phyloP scores from a whole-genome alignment of 345 rosid genomes.

The Mallotus nudiflorus region DNA sequence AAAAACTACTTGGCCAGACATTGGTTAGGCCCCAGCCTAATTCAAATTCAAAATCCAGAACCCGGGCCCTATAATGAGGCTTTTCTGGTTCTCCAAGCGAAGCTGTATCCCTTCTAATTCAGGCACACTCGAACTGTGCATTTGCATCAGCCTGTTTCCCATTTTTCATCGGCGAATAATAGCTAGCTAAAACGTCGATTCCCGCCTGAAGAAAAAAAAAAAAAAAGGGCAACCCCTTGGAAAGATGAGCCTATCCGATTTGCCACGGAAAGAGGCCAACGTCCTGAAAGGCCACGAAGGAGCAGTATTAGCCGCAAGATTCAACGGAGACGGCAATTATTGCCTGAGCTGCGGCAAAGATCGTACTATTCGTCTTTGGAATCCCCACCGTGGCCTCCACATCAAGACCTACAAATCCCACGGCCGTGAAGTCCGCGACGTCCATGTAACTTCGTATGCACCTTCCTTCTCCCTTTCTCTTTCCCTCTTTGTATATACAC shows the following conservation, averaged over 20 bases:
- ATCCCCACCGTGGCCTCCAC: slow-evolving; percentile 93
- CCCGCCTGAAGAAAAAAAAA: too few relatives aligned
- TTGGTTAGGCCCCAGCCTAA: too few relatives aligned
- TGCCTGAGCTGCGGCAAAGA: slow-evolving; percentile 93
- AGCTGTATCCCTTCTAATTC: too few relatives aligned
- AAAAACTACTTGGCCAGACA: too few relatives aligned
- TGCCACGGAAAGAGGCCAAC: slow-evolving; percentile 15
- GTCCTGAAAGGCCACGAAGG: slow-evolving; percentile 23
- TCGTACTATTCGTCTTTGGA: slow-evolving; percentile 98
- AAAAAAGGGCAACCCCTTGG: too few relatives aligned
- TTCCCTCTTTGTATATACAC: neutral
- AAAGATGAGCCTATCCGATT: slow-evolving; percentile 14
- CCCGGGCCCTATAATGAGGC: too few relatives aligned
- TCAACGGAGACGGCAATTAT: slow-evolving; percentile 90
- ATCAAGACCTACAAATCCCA: slow-evolving; percentile 96
- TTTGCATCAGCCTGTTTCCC: too few relatives aligned
- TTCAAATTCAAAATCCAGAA: too few relatives aligned
- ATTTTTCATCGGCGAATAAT: too few relatives aligned
- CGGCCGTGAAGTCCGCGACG: slow-evolving; percentile 96
- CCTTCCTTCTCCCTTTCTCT: neutral
- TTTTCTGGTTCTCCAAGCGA: too few relatives aligned
- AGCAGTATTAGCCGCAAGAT: slow-evolving; percentile 40
- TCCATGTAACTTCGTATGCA: slow-evolving; percentile 80
- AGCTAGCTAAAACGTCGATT: too few relatives aligned
- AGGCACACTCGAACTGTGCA: too few relatives aligned